Evolutionary conservation across 2,329 filamentous ascomycete genomes (phyloP).

Genomic region (Fusarium praegraminearum): DNA sequence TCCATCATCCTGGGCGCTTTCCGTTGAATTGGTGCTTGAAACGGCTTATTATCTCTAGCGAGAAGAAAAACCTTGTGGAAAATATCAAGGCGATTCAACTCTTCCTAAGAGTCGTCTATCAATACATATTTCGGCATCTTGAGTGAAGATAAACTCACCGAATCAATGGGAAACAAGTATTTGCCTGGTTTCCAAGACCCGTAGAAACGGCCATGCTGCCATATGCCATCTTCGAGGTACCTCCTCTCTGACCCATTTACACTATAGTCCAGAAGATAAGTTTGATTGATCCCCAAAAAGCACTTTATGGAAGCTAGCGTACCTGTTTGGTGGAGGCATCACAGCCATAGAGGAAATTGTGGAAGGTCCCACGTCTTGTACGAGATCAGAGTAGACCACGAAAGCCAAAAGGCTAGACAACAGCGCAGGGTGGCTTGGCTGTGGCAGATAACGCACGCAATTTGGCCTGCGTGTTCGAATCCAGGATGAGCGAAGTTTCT

Average conservation of each 20-base stretch:
- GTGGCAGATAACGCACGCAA: constrained; percentile 18
- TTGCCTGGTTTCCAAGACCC: constrained; percentile 75
- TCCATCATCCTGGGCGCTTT: constrained; percentile 63
- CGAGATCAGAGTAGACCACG: constrained; percentile 11
- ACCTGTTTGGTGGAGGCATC: constrained; percentile 52
- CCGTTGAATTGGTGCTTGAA: constrained; percentile 38
- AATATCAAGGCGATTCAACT: constrained; percentile 83
- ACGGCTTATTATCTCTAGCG: constrained; percentile 63
- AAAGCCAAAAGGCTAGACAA: neutral
- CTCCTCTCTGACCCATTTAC: constrained; percentile 34
- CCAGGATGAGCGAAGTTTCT: constrained; percentile 25
- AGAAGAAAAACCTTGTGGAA: constrained; percentile 82
- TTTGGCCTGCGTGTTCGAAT: constrained; percentile 7
- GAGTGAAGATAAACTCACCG: constrained; percentile 61
- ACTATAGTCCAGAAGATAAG: constrained; percentile 37
- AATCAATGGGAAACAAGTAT: constrained; percentile 83
- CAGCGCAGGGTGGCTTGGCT: constrained; percentile 24
- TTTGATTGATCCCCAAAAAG: constrained; percentile 2
- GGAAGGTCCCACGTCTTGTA: constrained; percentile 20
- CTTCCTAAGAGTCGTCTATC: constrained; percentile 61
- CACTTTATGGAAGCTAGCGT: constrained; percentile 14
- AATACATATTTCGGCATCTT: constrained; percentile 2
- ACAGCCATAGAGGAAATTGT: constrained; percentile 41
- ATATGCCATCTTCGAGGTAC: constrained; percentile 48
- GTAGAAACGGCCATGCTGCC: constrained; percentile 77